A percentile compares a stretch with the other conserved stretches of the same genome.
phyloP scores from a whole-genome alignment of 768 basidiomycete species.

The Termitomyces sp. region DNA sequence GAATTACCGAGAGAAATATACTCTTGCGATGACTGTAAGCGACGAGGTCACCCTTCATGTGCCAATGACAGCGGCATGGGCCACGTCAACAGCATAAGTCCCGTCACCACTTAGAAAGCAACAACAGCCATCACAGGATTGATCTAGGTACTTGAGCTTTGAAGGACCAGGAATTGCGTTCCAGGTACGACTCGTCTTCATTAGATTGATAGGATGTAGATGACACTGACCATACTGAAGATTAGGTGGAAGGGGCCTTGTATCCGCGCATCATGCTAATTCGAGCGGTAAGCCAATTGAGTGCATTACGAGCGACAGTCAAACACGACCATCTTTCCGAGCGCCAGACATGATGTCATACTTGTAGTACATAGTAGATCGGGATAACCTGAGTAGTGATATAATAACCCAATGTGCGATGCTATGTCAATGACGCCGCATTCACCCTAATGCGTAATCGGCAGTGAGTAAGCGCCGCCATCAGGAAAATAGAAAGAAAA shows the following conservation, averaged over 20 bases:
- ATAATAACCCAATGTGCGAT: neutral
- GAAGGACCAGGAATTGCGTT: neutral
- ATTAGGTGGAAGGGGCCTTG: no score
- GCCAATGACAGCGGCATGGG: neutral
- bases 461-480: neutral
- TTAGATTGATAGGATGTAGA: neutral
- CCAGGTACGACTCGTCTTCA: neutral
- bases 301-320: no score
- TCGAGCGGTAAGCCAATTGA: neutral
- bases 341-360: no score
- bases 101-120: neutral
- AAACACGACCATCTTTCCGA: no score
- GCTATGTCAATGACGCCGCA: neutral
- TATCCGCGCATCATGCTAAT: neutral
- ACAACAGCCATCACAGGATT: neutral
- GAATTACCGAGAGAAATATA: no score
- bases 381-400: neutral
- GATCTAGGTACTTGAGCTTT: neutral
- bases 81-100: neutral
- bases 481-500: neutral
- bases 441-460: neutral
- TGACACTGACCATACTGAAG: neutral
- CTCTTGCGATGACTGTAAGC: neutral
- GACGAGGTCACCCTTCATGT: neutral
- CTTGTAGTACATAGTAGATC: neutral